Percentiles rank a stretch among this genome's conserved stretches.
phyloP scores from a whole-genome alignment of 2,329 filamentous ascomycete genomes.

The Furcasterigmium furcatum region DNA sequence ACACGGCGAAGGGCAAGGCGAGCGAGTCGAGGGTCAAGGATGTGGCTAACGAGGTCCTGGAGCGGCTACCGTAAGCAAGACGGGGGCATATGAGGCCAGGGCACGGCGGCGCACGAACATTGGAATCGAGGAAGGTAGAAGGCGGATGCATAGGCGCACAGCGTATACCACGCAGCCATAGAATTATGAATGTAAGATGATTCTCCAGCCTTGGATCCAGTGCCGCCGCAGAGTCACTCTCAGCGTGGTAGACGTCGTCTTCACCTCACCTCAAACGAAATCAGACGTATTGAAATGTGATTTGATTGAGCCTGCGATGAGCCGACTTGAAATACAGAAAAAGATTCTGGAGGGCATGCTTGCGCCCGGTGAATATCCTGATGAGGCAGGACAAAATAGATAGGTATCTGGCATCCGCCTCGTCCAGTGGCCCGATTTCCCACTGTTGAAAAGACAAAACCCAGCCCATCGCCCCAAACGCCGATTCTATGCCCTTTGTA shows the following conservation, averaged over 20 bases:
- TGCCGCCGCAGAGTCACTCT: background rate
- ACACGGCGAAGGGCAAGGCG: slow-evolving; percentile 37
- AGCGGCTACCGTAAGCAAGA: slow-evolving; percentile 20
- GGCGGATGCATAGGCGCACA: background rate
- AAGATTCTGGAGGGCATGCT: too few relatives aligned
- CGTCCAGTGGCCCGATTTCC: too few relatives aligned
- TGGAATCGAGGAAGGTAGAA: background rate
- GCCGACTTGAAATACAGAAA: too few relatives aligned
- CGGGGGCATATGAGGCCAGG: background rate
- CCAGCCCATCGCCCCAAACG: too few relatives aligned
- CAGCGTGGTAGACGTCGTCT: too few relatives aligned
- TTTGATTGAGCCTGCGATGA: too few relatives aligned
- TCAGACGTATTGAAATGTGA: background rate
- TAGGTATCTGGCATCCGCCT: too few relatives aligned
- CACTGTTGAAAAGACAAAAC: background rate
- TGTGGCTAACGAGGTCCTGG: slow-evolving; percentile 43
- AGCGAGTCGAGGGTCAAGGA: slow-evolving; percentile 44
- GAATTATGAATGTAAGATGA: background rate
- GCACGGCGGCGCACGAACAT: background rate
- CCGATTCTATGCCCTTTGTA: slow-evolving; percentile 11
- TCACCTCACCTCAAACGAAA: too few relatives aligned
- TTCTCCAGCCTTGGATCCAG: too few relatives aligned
- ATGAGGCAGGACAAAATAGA: background rate
- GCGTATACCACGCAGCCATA: too few relatives aligned
- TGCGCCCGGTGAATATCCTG: too few relatives aligned